Conservation (phyloP, 2,329 filamentous ascomycete genomes). For the Calonectria ilicicola region DNA sequence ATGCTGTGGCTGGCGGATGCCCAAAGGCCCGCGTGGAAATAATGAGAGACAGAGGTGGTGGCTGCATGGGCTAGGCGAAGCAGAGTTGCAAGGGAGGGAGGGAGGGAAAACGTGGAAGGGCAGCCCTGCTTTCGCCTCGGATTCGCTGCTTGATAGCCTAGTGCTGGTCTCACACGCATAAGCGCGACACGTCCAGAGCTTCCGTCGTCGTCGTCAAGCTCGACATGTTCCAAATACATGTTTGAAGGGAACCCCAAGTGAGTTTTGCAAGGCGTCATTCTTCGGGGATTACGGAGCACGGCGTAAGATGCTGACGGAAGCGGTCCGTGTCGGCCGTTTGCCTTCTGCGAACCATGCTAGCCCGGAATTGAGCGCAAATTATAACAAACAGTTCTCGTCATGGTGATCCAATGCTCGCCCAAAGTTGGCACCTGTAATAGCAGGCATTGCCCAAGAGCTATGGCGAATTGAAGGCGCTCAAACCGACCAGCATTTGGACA, state of each 20-base stretch:
- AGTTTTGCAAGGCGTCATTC: slow-evolving; percentile 1
- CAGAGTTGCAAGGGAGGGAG: slow-evolving; percentile 34
- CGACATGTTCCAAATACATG: slow-evolving; percentile 1
- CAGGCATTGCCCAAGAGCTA: slow-evolving; percentile 28
- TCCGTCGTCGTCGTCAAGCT: slow-evolving; percentile 4
- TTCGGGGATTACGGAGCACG: slow-evolving; percentile 7
- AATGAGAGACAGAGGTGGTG: slow-evolving; percentile 26
- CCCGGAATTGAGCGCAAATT: neutral
- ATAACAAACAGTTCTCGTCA: slow-evolving; percentile 28
- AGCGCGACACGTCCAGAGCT: slow-evolving; percentile 14
- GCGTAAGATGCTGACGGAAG: slow-evolving; percentile 22
- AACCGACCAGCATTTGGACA: slow-evolving; percentile 37
- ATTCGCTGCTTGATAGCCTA: slow-evolving; percentile 25
- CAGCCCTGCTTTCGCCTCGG: slow-evolving; percentile 23
- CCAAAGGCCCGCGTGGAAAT: slow-evolving; percentile 27
- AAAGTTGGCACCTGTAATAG: slow-evolving; percentile 17
- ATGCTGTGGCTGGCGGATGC: slow-evolving; percentile 21
- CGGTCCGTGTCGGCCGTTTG: neutral
- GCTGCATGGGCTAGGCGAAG: slow-evolving; percentile 37
- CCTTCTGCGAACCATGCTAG: slow-evolving; percentile 12
- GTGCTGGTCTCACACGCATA: slow-evolving; percentile 24
- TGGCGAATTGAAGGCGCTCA: slow-evolving; percentile 31
- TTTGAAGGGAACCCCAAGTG: neutral
- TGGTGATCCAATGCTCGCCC: slow-evolving; percentile 36
- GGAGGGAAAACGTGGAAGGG: slow-evolving; percentile 43